These are phyloP conservation scores for Cercophora newfieldiana DNA, from an alignment of 495 filamentous ascomycete genomes.

Conservation along the genomic window DNA sequence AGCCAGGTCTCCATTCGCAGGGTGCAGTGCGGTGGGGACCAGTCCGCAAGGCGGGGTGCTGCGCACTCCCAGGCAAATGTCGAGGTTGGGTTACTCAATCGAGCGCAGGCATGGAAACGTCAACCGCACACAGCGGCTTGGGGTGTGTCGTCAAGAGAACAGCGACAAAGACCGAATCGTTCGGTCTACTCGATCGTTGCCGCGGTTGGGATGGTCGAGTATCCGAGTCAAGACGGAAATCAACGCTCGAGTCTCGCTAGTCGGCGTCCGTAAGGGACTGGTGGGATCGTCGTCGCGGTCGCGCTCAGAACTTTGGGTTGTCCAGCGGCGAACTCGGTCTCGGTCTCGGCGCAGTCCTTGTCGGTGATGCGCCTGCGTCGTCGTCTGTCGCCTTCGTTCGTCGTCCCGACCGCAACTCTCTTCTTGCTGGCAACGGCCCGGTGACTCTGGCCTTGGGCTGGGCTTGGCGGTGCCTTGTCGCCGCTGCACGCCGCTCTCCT, in stretches of 20 bases:
- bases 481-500: neutral
- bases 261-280: slow-evolving; percentile 7
- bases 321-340: neutral
- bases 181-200: neutral
- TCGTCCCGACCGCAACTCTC: neutral
- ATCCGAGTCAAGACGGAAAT: slow-evolving; percentile 14
- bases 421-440: neutral
- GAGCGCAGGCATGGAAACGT: neutral
- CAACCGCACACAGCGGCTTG: neutral
- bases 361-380: neutral
- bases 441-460: neutral
- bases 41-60: slow-evolving; percentile 20
- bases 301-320: neutral
- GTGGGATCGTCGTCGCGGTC: neutral
- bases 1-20: slow-evolving; percentile 42
- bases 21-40: slow-evolving; percentile 22
- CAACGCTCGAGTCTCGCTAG: slow-evolving; percentile 2
- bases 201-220: neutral
- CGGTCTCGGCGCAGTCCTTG: neutral
- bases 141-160: neutral
- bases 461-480: neutral
- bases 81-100: slow-evolving; percentile 13
- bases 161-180: neutral
- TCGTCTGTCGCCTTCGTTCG: neutral
- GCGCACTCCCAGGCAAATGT: slow-evolving; percentile 14